Evolutionary conservation across 495 filamentous ascomycete genomes (phyloP).

Genomic region (Lasiosphaeria hispida): DNA sequence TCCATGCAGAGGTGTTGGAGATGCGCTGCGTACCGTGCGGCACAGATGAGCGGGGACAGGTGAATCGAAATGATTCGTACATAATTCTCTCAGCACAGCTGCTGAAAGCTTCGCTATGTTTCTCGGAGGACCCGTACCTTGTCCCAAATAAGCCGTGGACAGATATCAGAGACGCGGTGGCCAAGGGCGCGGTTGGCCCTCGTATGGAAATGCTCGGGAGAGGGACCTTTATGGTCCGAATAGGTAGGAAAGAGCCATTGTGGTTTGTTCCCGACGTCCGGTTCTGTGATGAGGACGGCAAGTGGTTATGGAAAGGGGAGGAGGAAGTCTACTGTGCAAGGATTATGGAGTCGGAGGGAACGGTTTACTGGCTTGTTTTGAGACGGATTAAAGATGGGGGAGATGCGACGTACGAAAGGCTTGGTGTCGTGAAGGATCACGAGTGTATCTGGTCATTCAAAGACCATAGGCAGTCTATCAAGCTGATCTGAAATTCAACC

Average conservation of each 20-base stretch:
- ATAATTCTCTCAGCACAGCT: slow-evolving; percentile 8
- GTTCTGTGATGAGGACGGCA: slow-evolving; percentile 10
- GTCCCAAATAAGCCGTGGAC: slow-evolving; percentile 12
- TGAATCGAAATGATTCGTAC: slow-evolving; percentile 7
- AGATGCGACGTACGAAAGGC: slow-evolving; percentile 1
- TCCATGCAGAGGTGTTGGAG: not conserved
- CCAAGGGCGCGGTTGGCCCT: not conserved
- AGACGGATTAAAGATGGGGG: slow-evolving; percentile 1
- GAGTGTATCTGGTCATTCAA: too few species aligned
- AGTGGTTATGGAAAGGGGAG: slow-evolving; percentile 15
- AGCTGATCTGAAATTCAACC: too few species aligned
- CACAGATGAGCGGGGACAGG: slow-evolving; percentile 1
- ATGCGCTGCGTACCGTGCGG: not conserved
- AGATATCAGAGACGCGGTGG: not conserved
- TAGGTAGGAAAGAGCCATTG: not conserved
- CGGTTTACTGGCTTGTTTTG: slow-evolving; percentile 11
- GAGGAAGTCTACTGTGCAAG: slow-evolving; percentile 6
- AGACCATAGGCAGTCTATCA: too few species aligned
- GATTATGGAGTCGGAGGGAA: slow-evolving; percentile 9
- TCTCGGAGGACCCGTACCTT: slow-evolving; percentile 4
- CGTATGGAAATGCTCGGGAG: not conserved
- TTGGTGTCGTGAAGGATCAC: slow-evolving; percentile 5
- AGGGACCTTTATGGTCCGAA: slow-evolving; percentile 4
- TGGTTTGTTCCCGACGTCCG: slow-evolving; percentile 1
- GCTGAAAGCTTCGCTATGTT: slow-evolving; percentile 2